Evolutionary conservation across 176 grass and related monocot species (phyloP).

Genomic region (Zoysia japonica): DNA sequence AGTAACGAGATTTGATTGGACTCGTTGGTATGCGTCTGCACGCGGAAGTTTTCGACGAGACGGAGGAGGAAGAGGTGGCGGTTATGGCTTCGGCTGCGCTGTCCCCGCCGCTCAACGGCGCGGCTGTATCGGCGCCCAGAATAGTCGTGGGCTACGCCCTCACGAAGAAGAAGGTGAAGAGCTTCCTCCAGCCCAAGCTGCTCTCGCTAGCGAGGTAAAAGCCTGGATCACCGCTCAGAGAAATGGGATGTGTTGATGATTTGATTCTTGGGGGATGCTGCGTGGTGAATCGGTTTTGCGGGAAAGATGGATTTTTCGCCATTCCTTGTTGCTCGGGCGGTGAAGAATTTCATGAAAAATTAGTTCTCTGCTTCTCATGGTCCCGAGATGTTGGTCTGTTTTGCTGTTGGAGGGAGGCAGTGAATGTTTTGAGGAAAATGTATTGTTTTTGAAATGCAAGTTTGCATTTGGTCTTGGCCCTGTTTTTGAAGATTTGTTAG

Average conservation of each 20-base stretch:
- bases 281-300: constrained; percentile 8
- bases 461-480: background rate
- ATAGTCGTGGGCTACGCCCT: constrained; percentile 88
- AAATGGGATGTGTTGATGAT: constrained; percentile 27
- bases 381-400: constrained; percentile 28
- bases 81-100: constrained; percentile 35
- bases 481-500: background rate
- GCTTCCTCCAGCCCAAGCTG: constrained; percentile 91
- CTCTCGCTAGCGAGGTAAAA: constrained; percentile 80
- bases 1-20: constrained; percentile 28
- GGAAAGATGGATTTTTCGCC: constrained; percentile 10
- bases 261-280: constrained; percentile 26
- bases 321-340: background rate
- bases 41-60: constrained; percentile 46
- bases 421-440: constrained; percentile 13
- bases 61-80: constrained; percentile 27
- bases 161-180: constrained; percentile 96
- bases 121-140: constrained; percentile 33
- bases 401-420: constrained; percentile 13
- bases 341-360: constrained; percentile 12
- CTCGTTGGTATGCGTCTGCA: constrained; percentile 54
- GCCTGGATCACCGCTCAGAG: constrained; percentile 23
- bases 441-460: background rate
- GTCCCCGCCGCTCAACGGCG: constrained; percentile 37
- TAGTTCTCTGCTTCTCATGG: constrained; percentile 21